phyloP scores from a whole-genome alignment of 805 yeast species.

The Metschnikowia vanudenii region DNA sequence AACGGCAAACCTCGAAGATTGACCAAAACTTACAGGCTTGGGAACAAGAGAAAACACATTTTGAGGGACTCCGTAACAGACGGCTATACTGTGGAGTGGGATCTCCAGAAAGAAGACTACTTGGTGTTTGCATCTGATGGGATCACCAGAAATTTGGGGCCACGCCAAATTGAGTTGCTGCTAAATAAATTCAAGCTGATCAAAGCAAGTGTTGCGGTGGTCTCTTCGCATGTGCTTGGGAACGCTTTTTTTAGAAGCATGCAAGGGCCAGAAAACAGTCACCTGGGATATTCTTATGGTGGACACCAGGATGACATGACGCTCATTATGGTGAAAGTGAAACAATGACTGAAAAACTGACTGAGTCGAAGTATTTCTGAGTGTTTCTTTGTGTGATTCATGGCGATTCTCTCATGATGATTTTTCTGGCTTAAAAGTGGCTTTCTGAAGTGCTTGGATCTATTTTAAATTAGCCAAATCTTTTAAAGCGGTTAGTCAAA shows the following conservation, averaged over 20 bases:
- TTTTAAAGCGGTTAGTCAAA: too few relatives aligned
- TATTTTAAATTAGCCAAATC: too few relatives aligned
- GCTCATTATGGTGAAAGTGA: slow-evolving; percentile 1
- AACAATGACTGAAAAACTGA: not conserved
- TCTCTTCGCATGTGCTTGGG: slow-evolving; percentile 1
- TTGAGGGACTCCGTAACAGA: not conserved
- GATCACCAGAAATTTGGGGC: not conserved
- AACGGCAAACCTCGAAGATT: slow-evolving; percentile 1
- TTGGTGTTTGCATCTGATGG: slow-evolving; percentile 4
- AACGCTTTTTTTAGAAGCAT: slow-evolving; percentile 3
- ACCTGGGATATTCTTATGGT: not conserved
- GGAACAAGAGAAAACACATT: not conserved
- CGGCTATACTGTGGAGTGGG: slow-evolving; percentile 2
- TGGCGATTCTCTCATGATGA: too few relatives aligned
- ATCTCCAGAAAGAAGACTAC: slow-evolving; percentile 2
- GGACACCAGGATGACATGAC: slow-evolving; percentile 6
- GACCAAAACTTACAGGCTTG: not conserved
- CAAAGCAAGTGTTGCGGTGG: not conserved
- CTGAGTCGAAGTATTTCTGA: not conserved
- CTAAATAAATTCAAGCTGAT: not conserved
- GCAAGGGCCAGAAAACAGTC: not conserved
- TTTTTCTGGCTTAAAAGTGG: too few relatives aligned
- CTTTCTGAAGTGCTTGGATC: too few relatives aligned
- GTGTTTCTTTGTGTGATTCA: too few relatives aligned
- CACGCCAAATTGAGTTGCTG: not conserved